phyloP scores from a whole-genome alignment of 148 eudicot genomes.

The Rhododendron henanense region DNA sequence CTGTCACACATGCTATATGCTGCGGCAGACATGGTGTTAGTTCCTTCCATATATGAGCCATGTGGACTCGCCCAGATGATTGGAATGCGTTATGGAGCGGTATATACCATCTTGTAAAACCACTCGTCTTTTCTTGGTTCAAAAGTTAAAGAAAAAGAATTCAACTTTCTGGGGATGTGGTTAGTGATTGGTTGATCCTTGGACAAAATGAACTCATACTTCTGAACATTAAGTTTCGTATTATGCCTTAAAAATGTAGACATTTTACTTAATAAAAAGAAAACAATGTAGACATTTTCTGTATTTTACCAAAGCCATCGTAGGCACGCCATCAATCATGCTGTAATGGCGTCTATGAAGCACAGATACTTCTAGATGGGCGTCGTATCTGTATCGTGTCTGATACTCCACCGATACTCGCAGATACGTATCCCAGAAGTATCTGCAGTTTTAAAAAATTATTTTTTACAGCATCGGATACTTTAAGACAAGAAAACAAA shows the following conservation, averaged over 20 bases:
- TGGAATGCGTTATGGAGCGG: slow-evolving; percentile 94
- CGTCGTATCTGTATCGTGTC: not conserved
- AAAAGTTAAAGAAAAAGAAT: not conserved
- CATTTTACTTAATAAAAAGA: too few relatives aligned
- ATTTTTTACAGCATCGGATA: not conserved
- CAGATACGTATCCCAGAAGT: not conserved
- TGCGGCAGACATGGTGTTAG: slow-evolving; percentile 84
- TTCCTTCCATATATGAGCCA: slow-evolving; percentile 87
- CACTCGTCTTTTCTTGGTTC: not conserved
- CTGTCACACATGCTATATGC: slow-evolving; percentile 91
- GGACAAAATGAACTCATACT: not conserved
- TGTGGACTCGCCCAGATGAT: slow-evolving; percentile 92
- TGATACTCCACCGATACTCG: not conserved
- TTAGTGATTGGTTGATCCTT: not conserved
- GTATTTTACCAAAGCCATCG: not conserved
- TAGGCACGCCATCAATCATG: not conserved
- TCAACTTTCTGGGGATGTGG: not conserved
- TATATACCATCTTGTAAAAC: slow-evolving; percentile 19
- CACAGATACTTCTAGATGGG: not conserved
- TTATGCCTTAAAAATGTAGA: not conserved
- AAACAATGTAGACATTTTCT: not conserved
- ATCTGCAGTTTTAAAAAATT: too few relatives aligned
- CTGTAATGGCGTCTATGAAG: not conserved
- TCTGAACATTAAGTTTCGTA: not conserved
- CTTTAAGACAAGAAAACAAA: not conserved